phyloP scores from a whole-genome alignment of 495 filamentous ascomycete species.

The Cercophora sp. region DNA sequence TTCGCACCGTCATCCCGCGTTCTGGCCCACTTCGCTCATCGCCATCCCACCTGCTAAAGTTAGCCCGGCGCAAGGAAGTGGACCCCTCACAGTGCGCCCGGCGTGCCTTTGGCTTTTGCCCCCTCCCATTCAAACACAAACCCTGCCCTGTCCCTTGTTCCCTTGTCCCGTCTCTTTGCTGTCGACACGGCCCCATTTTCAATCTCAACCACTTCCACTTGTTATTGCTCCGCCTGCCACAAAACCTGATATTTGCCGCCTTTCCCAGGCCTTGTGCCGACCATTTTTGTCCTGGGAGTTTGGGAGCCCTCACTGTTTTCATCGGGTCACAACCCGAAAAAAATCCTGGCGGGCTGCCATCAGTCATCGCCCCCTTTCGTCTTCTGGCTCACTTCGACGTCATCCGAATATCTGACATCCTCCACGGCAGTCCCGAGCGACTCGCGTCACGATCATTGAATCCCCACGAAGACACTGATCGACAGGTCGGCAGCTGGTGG shows the following conservation, averaged over 20 bases:
- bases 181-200: constrained; percentile 12
- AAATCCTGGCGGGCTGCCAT: constrained; percentile 2
- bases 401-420: too few species aligned
- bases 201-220: constrained; percentile 17
- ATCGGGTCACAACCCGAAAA: neutral
- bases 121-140: constrained; percentile 4
- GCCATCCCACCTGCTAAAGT: constrained; percentile 10
- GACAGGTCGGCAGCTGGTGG: too few species aligned
- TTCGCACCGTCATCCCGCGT: constrained; percentile 2
- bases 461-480: too few species aligned
- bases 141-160: constrained; percentile 13
- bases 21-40: neutral
- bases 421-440: too few species aligned
- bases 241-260: constrained; percentile 32
- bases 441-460: too few species aligned
- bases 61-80: neutral
- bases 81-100: constrained; percentile 12
- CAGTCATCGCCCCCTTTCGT: constrained; percentile 10
- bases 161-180: too few species aligned
- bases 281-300: neutral
- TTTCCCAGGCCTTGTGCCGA: constrained; percentile 11
- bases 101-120: neutral
- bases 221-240: constrained; percentile 16
- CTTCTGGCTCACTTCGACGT: constrained; percentile 11
- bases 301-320: neutral